A percentile compares a stretch with the other conserved stretches of the same genome.
Conservation (phyloP, 345 rosid species). For the Eucalyptus sp. region DNA sequence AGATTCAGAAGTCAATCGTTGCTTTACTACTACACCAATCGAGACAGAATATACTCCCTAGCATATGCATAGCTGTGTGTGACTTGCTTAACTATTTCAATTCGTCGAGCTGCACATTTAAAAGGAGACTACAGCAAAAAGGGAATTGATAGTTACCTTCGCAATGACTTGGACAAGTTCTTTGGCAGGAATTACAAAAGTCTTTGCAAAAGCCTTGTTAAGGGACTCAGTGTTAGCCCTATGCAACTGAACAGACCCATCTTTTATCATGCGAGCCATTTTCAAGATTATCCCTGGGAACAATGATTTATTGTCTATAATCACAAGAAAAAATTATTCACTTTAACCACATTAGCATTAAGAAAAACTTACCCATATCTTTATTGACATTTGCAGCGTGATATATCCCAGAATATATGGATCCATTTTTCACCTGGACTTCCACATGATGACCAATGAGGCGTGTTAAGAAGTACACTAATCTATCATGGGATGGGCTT, state of each 20-base stretch:
- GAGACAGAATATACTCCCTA: not conserved
- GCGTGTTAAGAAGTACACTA: constrained; percentile 55
- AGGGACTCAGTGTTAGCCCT: constrained; percentile 37
- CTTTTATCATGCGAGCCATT: constrained; percentile 76
- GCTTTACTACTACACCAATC: not conserved
- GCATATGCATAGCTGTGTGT: not conserved
- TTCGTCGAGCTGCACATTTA: not conserved
- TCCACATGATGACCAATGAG: constrained; percentile 81
- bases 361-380: constrained; percentile 51
- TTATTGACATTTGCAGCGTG: constrained; percentile 67
- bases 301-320: not conserved
- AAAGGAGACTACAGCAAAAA: not conserved
- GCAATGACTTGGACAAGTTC: constrained; percentile 92
- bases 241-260: constrained; percentile 42
- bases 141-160: constrained; percentile 33
- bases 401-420: constrained; percentile 72
- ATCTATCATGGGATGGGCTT: constrained; percentile 52
- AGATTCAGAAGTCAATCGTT: not conserved
- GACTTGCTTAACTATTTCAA: not conserved
- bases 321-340: not conserved
- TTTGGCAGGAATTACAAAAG: constrained; percentile 60
- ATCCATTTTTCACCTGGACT: constrained; percentile 84
- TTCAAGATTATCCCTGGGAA: constrained; percentile 75
- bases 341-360: not conserved
- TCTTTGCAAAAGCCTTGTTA: constrained; percentile 59